These are phyloP conservation scores for Xylaria bambusicola DNA, from an alignment of 495 filamentous ascomycete species.

Conservation along the genomic window DNA sequence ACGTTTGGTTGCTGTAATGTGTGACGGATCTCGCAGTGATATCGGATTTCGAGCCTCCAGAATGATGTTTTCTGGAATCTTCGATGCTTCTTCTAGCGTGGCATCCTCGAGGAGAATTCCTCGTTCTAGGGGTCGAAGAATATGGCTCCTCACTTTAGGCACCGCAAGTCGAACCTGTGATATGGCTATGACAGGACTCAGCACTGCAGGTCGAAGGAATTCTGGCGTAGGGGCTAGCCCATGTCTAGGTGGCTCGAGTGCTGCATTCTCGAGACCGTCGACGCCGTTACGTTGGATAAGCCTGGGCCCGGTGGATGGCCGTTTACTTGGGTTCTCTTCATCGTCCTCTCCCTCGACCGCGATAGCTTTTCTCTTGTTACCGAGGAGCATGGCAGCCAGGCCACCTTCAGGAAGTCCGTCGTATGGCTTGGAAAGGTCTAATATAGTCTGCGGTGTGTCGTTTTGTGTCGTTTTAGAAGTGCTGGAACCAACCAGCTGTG, in stretches of 20 bases:
- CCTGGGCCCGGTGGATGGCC: conserved; percentile 65
- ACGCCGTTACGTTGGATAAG: conserved; percentile 73
- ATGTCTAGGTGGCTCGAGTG: conserved; percentile 51
- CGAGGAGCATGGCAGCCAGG: conserved; percentile 77
- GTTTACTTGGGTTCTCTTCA: conserved; percentile 63
- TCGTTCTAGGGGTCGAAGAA: conserved; percentile 65
- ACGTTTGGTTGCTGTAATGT: conserved; percentile 77
- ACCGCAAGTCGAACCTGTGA: conserved; percentile 89
- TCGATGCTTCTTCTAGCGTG: conserved; percentile 59
- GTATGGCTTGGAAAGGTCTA: conserved; percentile 92
- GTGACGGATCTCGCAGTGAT: conserved; percentile 73
- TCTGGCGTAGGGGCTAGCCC: conserved; percentile 76
- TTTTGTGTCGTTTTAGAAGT: conserved; percentile 59
- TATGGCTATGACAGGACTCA: conserved; percentile 74
- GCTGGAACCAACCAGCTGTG: conserved; percentile 74
- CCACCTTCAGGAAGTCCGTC: conserved; percentile 93
- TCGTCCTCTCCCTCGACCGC: conserved; percentile 65
- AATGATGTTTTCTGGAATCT: conserved; percentile 57
- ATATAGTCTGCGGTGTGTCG: conserved; percentile 78
- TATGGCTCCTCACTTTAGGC: conserved; percentile 80
- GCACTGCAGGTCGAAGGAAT: conserved; percentile 82
- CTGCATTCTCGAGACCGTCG: conserved; percentile 73
- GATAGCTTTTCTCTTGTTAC: conserved; percentile 86
- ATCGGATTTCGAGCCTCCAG: conserved; percentile 56
- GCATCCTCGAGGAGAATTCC: conserved; percentile 46